Percentiles rank a stretch among this genome's conserved stretches.
Evolutionary conservation across 768 basidiomycete species (phyloP).

Genomic region (Tricholoma furcatifolium): DNA sequence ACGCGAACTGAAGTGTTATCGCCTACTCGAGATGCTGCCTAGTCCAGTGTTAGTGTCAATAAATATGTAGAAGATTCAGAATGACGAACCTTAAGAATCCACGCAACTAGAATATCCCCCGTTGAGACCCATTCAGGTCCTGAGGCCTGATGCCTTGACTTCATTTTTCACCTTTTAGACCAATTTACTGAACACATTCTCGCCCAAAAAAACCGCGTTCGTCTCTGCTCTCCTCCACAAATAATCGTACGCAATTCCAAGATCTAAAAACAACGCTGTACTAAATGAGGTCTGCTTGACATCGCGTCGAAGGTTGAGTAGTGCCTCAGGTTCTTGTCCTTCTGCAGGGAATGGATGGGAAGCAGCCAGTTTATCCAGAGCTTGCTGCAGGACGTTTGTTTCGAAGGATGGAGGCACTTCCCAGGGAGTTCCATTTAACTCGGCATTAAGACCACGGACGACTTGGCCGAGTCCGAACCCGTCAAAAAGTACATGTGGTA

Average conservation of each 20-base stretch:
- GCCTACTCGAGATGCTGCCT: too few relatives aligned
- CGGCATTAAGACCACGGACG: not conserved
- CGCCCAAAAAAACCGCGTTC: not conserved
- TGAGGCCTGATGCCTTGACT: not conserved
- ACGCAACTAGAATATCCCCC: not conserved
- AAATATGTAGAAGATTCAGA: not conserved
- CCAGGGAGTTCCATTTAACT: slow-evolving; percentile 2
- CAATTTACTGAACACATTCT: not conserved
- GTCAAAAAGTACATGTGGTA: slow-evolving; percentile 7
- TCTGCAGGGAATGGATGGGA: not conserved
- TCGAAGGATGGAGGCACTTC: not conserved
- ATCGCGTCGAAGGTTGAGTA: not conserved
- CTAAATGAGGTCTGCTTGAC: not conserved
- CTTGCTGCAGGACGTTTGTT: not conserved
- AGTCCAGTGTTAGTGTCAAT: too few relatives aligned
- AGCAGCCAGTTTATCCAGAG: not conserved
- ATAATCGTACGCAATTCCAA: not conserved
- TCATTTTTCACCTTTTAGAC: not conserved
- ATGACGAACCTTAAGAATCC: not conserved
- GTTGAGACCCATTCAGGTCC: not conserved
- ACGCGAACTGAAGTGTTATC: not conserved
- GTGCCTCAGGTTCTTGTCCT: not conserved
- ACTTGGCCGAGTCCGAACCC: slow-evolving; percentile 1
- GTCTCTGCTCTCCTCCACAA: not conserved
- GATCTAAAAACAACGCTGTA: not conserved